Conservation (phyloP, 2,329 filamentous ascomycete genomes). For the Septoria petroselini region DNA sequence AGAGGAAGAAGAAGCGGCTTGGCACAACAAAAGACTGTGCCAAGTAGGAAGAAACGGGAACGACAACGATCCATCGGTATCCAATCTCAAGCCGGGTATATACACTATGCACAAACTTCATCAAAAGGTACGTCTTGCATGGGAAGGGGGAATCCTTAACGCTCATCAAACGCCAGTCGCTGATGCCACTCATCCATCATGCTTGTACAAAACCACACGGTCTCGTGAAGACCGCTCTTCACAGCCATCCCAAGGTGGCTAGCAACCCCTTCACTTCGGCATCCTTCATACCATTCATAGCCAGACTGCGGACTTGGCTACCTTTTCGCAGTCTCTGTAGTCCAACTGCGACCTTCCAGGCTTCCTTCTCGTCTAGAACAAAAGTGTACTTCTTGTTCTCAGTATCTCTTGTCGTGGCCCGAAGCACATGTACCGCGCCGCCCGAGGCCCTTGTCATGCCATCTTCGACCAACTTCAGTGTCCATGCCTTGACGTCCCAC, state of each 20-base stretch:
- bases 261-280: constrained; percentile 43
- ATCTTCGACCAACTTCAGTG: constrained; percentile 81
- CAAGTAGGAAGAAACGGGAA: no score
- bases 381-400: constrained; percentile 63
- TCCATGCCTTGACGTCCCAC: constrained; percentile 99
- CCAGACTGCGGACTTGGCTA: constrained; percentile 54
- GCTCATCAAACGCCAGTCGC: constrained; percentile 6
- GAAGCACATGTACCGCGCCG: constrained; percentile 54
- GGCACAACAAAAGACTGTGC: no score
- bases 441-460: constrained; percentile 37
- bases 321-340: constrained; percentile 56
- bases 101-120: no score
- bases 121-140: no score
- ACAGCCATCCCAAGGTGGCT: constrained; percentile 35
- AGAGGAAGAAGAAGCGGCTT: no score
- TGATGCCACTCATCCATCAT: constrained; percentile 5
- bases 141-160: no score
- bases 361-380: constrained; percentile 57
- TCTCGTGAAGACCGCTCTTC: constrained; percentile 16
- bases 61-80: no score
- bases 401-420: constrained; percentile 57
- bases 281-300: constrained; percentile 52
- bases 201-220: neutral
- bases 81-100: no score
- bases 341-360: constrained; percentile 61